Percentiles rank a stretch among this genome's conserved stretches.
Conservation (phyloP, 2,329 filamentous ascomycete species). For the Penicillium sp. region DNA sequence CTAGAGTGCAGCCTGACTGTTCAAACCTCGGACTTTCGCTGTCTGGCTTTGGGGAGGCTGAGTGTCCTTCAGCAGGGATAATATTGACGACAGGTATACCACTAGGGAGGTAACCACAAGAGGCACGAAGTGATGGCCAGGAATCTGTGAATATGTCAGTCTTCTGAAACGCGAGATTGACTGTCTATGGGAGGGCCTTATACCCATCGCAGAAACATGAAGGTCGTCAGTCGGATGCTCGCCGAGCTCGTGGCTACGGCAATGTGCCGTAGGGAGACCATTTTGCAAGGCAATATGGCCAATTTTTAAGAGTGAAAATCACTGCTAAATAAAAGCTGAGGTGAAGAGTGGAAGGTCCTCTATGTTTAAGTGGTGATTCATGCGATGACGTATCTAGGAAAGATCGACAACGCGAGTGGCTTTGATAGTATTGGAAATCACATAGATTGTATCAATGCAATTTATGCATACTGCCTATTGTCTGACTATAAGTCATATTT, state of each 20-base stretch:
- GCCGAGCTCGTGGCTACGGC: conserved; percentile 38
- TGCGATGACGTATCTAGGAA: conserved; percentile 6
- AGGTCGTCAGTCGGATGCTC: conserved; percentile 36
- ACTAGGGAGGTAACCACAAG: conserved; percentile 43
- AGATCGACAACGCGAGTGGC: background rate
- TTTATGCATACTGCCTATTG: background rate
- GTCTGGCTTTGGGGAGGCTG: background rate
- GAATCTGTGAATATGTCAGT: conserved; percentile 33
- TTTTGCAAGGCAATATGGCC: conserved; percentile 13
- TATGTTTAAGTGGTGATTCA: background rate
- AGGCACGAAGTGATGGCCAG: conserved; percentile 36
- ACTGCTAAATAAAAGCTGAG: background rate
- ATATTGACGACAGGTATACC: conserved; percentile 46
- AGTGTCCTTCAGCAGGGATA: conserved; percentile 17
- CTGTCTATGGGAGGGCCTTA: background rate
- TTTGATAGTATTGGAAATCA: background rate
- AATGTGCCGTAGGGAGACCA: conserved; percentile 34
- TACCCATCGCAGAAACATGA: conserved; percentile 48
- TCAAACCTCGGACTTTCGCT: conserved; percentile 1
- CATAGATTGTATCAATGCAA: background rate
- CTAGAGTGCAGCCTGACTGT: conserved; percentile 3
- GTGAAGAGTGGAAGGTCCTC: background rate
- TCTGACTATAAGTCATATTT: background rate
- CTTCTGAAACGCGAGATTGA: background rate
- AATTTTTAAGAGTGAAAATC: background rate